A percentile compares a stretch with the other conserved stretches of the same genome.
Evolutionary conservation across 306 rosid genomes (phyloP).

Genomic region (Fragaria nilgerrensis): DNA sequence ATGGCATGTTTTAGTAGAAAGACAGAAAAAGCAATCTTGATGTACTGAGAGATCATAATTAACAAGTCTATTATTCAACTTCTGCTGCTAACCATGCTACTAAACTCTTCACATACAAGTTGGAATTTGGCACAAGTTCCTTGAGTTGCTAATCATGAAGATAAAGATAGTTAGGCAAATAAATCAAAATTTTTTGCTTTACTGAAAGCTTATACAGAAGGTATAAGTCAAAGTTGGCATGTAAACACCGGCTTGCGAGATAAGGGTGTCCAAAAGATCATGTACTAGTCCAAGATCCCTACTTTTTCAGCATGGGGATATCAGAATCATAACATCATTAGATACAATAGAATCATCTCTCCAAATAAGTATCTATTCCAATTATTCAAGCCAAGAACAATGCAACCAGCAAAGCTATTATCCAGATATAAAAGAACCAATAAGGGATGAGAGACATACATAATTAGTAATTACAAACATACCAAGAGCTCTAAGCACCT

Average conservation of each 20-base stretch:
- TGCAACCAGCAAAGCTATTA: neutral
- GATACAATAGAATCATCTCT: neutral
- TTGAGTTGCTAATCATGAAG: neutral
- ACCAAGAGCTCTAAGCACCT: constrained; percentile 76
- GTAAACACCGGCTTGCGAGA: neutral
- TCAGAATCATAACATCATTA: neutral
- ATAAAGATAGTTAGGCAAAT: neutral
- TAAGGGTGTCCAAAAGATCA: neutral
- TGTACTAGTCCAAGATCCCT: neutral
- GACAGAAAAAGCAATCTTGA: neutral
- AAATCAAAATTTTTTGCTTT: neutral
- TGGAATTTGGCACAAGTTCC: neutral
- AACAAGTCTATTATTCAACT: neutral
- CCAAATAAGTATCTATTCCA: neutral
- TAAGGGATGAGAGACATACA: constrained; percentile 5
- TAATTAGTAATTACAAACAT: constrained; percentile 13
- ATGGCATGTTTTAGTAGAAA: neutral
- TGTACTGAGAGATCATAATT: neutral
- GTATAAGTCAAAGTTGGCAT: neutral
- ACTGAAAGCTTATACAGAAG: too few relatives aligned
- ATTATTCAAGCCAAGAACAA: neutral
- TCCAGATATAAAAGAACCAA: neutral
- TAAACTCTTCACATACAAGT: neutral
- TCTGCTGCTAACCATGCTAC: neutral
- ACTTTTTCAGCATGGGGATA: neutral